phyloP scores from a whole-genome alignment of 495 filamentous ascomycete species.

The Cercophora sp. region DNA sequence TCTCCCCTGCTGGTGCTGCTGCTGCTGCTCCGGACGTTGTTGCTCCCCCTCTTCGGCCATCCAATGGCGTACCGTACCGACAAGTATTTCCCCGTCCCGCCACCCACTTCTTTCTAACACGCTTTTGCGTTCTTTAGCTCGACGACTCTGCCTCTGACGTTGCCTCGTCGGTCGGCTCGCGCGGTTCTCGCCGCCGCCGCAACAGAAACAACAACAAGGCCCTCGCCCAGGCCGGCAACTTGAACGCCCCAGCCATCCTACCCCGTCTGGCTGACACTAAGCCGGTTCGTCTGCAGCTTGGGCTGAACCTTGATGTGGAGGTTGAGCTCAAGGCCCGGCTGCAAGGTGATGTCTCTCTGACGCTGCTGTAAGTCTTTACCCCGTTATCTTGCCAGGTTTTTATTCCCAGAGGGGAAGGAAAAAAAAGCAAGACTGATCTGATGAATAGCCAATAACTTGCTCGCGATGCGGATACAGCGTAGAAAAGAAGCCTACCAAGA shows the following conservation, averaged over 20 bases:
- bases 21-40: too few relatives aligned
- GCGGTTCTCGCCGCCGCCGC: constrained; percentile 23
- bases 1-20: too few relatives aligned
- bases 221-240: constrained; percentile 12
- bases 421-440: not conserved
- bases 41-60: too few relatives aligned
- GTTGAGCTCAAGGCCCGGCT: constrained; percentile 22
- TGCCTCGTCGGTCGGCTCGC: constrained; percentile 26
- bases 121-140: too few relatives aligned
- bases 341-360: constrained; percentile 31
- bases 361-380: constrained; percentile 28
- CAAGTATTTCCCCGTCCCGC: too few relatives aligned
- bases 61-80: too few relatives aligned
- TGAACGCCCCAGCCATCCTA: constrained; percentile 10
- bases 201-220: constrained; percentile 24
- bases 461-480: constrained; percentile 8
- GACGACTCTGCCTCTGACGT: constrained; percentile 26
- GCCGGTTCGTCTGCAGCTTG: constrained; percentile 33
- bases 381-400: not conserved
- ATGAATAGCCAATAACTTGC: not conserved
- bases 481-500: constrained; percentile 22
- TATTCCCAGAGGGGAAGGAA: not conserved
- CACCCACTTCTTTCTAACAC: too few relatives aligned
- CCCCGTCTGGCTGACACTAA: constrained; percentile 29
- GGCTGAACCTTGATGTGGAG: constrained; percentile 35